Evolutionary conservation across 805 yeast genomes (phyloP), one percentile per base, ranked within the genome.

Genomic region (Yarrowia hollandica): DNA sequence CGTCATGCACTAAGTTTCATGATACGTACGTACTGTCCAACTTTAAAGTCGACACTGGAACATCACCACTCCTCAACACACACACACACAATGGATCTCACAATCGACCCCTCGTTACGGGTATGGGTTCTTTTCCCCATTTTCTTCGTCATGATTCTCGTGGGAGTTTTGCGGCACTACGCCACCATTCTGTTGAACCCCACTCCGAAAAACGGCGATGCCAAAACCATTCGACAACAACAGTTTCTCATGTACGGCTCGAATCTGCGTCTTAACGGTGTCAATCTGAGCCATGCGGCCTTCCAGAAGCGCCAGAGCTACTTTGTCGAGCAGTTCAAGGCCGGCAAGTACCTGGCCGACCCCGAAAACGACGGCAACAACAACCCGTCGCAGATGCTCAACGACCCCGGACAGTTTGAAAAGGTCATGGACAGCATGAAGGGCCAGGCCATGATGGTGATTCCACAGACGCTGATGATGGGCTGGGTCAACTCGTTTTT

Each of bases 401-500:
- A 82, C 1, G 96, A 89, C 66, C 85, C 95, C 3, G 76, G 77
- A 48, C 77, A 85, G 23, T 79, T 85, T 62, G 96, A 90, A 60
- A 82, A 84, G 19, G 74, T 94, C 78, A 77, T 85, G 77, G 79
- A 78, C 48, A 84, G 88, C 85, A 80, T 90, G 61, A 90, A 90
- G 69, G 85, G 86, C 8, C 91, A 90, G 68, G 74, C 90, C 63
- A 85, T 91, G 68, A 88, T 83, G 72, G 88, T 85, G 69, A 81
- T 90, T 16, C 97, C 98, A 1, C 98, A 94, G 74, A 89, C 97
- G 0, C 71, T 91, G 35, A 86, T 91, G 64, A 91, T 94, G 97
- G 90, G 90, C 68, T 94, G 97, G 96, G 92, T 92, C 62, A 89
- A 88, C 68, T 88, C 84, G 67, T 91, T 92, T 74, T 94, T 90